Evolutionary conservation across 2,329 filamentous ascomycete species (phyloP), one percentile per base, ranked within the genome.

Genomic region (Pyrenochaeta sp.): DNA sequence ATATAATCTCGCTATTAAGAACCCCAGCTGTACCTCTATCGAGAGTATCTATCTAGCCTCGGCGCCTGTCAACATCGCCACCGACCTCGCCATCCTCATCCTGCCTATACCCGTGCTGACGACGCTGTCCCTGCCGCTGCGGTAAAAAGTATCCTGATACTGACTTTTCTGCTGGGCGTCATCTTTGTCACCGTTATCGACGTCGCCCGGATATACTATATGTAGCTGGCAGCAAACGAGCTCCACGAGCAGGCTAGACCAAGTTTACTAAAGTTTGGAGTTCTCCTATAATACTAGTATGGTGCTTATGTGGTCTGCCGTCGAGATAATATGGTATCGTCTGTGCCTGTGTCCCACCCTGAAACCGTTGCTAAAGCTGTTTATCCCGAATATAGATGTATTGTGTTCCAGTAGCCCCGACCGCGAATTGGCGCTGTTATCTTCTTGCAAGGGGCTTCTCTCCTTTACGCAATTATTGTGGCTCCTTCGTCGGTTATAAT

Each of bases 31-130:
- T 20, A 39, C 21, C 35, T 18, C 17, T 39, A 11, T 39, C 18
- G 35, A 18, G 17, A 20, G 17, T 15, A 6, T 39, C 15, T 39
- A 39, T 39, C 35, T 39, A 18, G 17, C 35, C 17, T 39, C 35
- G 15, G 35, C 35, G 17, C 35, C 47, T 9, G 33, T 46, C 14
- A 55, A 51, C 23, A 17, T 55, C 30, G 20, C 30, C 14, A 15
- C 49, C 9, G 51, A 51, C 21, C n/a, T 58, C n/a, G 27, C 42
- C 12, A 41, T 51, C 2, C 31, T 51, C 21, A 2, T 51, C n/a
- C 44, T 56, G 10, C 53, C 53, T 11, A 23, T 56, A 7, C 53
- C 49, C 12, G 15, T 35, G 1, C 15, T 53, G n/a, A 53, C 48
- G 49, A 35, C 20, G 4, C 33, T 56, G 15, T 32, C 32, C 5